phyloP scores from a whole-genome alignment of 352 stramenopile genomes.

The Thalassiosira delicatula region DNA sequence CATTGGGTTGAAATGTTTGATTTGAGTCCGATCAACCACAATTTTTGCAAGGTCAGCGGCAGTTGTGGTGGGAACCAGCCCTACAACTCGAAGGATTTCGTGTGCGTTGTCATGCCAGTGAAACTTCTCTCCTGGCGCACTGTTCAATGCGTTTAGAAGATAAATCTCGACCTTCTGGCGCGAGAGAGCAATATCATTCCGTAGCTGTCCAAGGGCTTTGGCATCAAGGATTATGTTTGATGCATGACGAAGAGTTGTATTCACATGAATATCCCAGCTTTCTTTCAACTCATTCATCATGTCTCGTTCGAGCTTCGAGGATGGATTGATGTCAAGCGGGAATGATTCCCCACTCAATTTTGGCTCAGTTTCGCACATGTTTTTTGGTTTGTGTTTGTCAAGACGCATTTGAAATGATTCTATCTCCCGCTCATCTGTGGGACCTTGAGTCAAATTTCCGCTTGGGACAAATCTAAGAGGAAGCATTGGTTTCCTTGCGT shows the following conservation, averaged over 20 bases:
- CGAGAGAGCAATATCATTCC: constrained; percentile 9
- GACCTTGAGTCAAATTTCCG: constrained; percentile 11
- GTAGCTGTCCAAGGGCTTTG: background rate
- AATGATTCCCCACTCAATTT: constrained; percentile 14
- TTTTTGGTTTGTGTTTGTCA: constrained; percentile 15
- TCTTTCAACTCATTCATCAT: constrained; percentile 59
- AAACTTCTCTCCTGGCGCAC: background rate
- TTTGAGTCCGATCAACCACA: constrained; percentile 26
- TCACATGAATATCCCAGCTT: constrained; percentile 52
- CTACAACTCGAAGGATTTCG: constrained; percentile 43
- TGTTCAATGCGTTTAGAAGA: constrained; percentile 40
- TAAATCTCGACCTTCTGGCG: constrained; percentile 39
- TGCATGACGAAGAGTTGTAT: constrained; percentile 3
- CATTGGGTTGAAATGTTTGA: constrained; percentile 55
- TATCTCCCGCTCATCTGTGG: constrained; percentile 15
- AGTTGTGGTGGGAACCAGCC: constrained; percentile 40
- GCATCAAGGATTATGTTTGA: background rate
- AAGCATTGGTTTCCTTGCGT: constrained; percentile 18
- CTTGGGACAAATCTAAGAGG: constrained; percentile 35
- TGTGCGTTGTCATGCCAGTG: constrained; percentile 53
- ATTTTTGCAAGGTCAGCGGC: constrained; percentile 47
- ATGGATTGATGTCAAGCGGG: constrained; percentile 32
- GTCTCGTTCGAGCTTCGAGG: constrained; percentile 48
- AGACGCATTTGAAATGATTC: constrained; percentile 26
- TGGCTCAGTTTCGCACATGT: constrained; percentile 2